Evolutionary conservation across 208 protist species (phyloP).

Genomic region (Trypanosoma theileri): DNA sequence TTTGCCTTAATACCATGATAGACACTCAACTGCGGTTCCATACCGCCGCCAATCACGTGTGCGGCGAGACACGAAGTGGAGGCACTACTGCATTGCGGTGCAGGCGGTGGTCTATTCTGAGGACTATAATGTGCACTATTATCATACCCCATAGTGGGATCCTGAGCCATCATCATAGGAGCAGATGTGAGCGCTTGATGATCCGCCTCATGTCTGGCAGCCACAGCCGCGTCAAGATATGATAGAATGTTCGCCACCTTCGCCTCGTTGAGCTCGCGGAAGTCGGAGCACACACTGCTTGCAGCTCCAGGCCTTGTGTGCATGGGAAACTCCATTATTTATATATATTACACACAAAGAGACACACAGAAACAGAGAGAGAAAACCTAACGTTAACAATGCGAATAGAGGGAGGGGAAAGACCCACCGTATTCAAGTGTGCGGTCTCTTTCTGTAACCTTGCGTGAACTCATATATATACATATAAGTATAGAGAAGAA

Average conservation of each 20-base stretch:
- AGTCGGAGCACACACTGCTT: constrained; percentile 67
- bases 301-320: not conserved
- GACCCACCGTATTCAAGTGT: too few relatives aligned
- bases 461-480: too few relatives aligned
- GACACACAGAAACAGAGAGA: not conserved
- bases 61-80: constrained; percentile 28
- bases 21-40: constrained; percentile 49
- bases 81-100: constrained; percentile 13
- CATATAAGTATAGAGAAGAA: too few relatives aligned
- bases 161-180: too few relatives aligned
- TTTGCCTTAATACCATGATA: constrained; percentile 84
- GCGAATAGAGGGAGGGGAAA: too few relatives aligned
- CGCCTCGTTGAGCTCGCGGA: constrained; percentile 87
- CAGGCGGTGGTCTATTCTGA: not conserved
- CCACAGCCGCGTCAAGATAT: constrained; percentile 66
- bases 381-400: not conserved
- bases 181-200: too few relatives aligned
- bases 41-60: constrained; percentile 21
- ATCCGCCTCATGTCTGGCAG: not conserved
- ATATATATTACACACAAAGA: constrained; percentile 10
- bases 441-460: too few relatives aligned
- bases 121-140: too few relatives aligned
- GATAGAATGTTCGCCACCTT: constrained; percentile 85
- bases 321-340: constrained; percentile 8
- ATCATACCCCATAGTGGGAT: too few relatives aligned